Evolutionary conservation across 2,329 filamentous ascomycete genomes (phyloP).

Genomic region (Colletotrichum euphorbiae): DNA sequence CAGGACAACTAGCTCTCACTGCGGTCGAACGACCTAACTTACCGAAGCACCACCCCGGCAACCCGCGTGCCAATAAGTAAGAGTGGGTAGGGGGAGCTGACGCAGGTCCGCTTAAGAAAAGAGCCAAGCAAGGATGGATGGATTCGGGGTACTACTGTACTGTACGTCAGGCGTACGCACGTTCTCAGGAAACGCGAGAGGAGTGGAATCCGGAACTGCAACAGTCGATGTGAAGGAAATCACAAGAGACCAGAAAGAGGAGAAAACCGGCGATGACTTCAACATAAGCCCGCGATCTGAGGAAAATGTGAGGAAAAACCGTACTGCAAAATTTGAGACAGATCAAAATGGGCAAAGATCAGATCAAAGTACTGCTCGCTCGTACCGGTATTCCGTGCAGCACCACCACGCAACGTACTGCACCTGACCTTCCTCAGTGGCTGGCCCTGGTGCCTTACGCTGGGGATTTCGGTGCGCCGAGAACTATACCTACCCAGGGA

Average conservation of each 20-base stretch:
- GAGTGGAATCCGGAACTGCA: too few species aligned
- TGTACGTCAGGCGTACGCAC: constrained; percentile 2
- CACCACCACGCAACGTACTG: background rate
- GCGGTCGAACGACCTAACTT: too few species aligned
- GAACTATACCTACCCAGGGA: too few species aligned
- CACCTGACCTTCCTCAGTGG: background rate
- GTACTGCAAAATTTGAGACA: constrained; percentile 4
- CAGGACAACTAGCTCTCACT: constrained; percentile 35
- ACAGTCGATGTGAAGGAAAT: too few species aligned
- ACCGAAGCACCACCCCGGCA: constrained; percentile 14
- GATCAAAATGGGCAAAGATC: constrained; percentile 26
- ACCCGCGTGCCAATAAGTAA: background rate
- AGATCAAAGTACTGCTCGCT: constrained; percentile 21
- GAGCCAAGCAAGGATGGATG: constrained; percentile 2
- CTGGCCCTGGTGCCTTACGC: too few species aligned
- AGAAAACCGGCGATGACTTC: too few species aligned
- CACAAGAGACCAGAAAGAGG: background rate
- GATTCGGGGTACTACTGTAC: too few species aligned
- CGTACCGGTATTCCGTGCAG: background rate
- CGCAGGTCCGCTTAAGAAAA: constrained; percentile 28
- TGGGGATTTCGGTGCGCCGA: constrained; percentile 28
- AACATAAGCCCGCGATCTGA: background rate
- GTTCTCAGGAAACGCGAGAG: background rate
- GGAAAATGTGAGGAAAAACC: background rate
- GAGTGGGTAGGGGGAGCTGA: constrained; percentile 33